Conservation (phyloP, 805 yeast genomes). For the Kodamaea kakaduensis region DNA sequence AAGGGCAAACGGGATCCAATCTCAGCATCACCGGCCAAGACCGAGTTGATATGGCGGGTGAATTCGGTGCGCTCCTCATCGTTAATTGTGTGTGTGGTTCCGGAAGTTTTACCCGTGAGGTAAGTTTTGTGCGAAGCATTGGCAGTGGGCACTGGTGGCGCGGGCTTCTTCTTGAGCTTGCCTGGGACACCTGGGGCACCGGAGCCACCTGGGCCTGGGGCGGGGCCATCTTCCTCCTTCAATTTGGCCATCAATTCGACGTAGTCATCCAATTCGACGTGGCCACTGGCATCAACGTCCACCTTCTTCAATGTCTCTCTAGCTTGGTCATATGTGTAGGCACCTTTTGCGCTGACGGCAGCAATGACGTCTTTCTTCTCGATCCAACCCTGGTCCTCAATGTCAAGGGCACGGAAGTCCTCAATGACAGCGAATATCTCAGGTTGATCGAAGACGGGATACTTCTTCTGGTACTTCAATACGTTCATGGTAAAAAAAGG, state of each 20-base stretch:
- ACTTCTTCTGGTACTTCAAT: slow-evolving; percentile 60
- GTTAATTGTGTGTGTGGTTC: slow-evolving; percentile 93
- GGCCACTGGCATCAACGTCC: slow-evolving; percentile 93
- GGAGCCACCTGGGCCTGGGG: slow-evolving; percentile 21
- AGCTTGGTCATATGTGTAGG: slow-evolving; percentile 83
- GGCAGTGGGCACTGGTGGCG: slow-evolving; percentile 49
- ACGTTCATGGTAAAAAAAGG: slow-evolving; percentile 37
- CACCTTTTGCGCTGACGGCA: slow-evolving; percentile 72
- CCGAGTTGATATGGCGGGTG: slow-evolving; percentile 92
- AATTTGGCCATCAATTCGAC: slow-evolving; percentile 80
- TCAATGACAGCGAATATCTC: slow-evolving; percentile 84
- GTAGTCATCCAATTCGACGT: slow-evolving; percentile 92
- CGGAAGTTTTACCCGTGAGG: slow-evolving; percentile 81
- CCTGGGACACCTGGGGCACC: slow-evolving; percentile 4
- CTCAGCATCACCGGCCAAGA: slow-evolving; percentile 81
- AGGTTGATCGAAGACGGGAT: slow-evolving; percentile 79
- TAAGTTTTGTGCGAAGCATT: slow-evolving; percentile 54
- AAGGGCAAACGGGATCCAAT: slow-evolving; percentile 84
- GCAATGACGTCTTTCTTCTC: slow-evolving; percentile 89
- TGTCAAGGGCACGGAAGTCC: slow-evolving; percentile 76
- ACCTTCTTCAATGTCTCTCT: slow-evolving; percentile 90
- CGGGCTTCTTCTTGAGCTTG: slow-evolving; percentile 16
- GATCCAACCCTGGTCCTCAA: slow-evolving; percentile 90
- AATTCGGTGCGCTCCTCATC: slow-evolving; percentile 96
- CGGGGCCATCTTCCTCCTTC: slow-evolving; percentile 42